Percentiles rank a stretch among this genome's conserved stretches.
These are phyloP conservation scores for Seiridium unicorne DNA, from an alignment of 2,329 filamentous ascomycete genomes.

Conservation along the genomic window DNA sequence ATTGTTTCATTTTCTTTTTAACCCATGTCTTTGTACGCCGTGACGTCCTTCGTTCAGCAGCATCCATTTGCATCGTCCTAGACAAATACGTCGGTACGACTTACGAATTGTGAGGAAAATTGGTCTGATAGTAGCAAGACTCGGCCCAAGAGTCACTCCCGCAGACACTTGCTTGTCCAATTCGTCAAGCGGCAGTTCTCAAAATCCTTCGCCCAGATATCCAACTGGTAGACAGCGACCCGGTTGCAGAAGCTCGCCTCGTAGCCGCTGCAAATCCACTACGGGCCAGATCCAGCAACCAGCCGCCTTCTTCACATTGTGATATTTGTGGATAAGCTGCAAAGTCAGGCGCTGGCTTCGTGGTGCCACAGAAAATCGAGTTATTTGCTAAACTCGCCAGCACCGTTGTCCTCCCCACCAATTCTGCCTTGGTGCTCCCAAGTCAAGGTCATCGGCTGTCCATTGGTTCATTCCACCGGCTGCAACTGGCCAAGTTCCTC, in stretches of 20 bases:
- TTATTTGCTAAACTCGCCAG: conserved; percentile 6
- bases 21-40: neutral
- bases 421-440: neutral
- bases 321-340: neutral
- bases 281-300: too few relatives aligned
- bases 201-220: too few relatives aligned
- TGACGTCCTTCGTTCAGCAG: neutral
- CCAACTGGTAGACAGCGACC: neutral
- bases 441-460: neutral
- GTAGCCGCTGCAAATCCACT: too few relatives aligned
- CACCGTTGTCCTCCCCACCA: neutral
- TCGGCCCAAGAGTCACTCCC: neutral
- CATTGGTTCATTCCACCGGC: neutral
- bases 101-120: neutral
- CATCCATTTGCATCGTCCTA: neutral
- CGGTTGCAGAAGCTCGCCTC: neutral
- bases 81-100: neutral
- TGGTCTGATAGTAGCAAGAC: neutral
- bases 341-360: conserved; percentile 2
- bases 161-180: neutral
- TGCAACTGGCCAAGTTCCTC: neutral
- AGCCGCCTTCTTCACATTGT: too few relatives aligned
- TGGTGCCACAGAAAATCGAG: conserved; percentile 13
- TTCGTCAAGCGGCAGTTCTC: neutral
- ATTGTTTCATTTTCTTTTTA: neutral